Percentiles rank a stretch among this genome's conserved stretches.
phyloP scores from a whole-genome alignment of 2,329 filamentous ascomycete genomes.

The Monosporascus sp. region DNA sequence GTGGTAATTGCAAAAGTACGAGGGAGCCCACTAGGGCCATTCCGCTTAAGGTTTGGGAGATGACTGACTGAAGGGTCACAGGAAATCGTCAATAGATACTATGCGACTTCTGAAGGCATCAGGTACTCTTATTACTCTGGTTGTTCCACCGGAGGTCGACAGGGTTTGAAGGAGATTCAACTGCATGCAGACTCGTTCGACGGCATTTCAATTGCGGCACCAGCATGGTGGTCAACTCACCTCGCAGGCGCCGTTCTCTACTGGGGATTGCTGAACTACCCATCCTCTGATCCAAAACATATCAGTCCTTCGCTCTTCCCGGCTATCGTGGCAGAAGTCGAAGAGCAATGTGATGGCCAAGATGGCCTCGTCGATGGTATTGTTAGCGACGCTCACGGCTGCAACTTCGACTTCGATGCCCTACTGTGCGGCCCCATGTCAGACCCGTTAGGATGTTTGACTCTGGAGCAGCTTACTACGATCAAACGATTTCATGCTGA shows the following conservation, averaged over 20 bases:
- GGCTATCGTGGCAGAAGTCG: slow-evolving; percentile 34
- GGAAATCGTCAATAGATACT: slow-evolving; percentile 44
- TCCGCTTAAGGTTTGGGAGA: too few species aligned
- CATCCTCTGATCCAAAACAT: slow-evolving; percentile 33
- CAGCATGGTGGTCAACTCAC: slow-evolving; percentile 47
- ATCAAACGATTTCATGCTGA: slow-evolving; percentile 23
- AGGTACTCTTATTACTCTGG: slow-evolving; percentile 51
- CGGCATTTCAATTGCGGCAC: slow-evolving; percentile 47
- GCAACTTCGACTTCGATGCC: slow-evolving; percentile 32
- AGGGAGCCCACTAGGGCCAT: too few species aligned
- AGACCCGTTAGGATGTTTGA: slow-evolving; percentile 31
- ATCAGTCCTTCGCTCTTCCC: slow-evolving; percentile 36
- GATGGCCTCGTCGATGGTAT: slow-evolving; percentile 39
- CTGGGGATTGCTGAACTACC: slow-evolving; percentile 39
- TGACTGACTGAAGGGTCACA: slow-evolving; percentile 21
- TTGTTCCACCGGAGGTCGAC: slow-evolving; percentile 56
- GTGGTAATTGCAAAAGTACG: slow-evolving; percentile 39
- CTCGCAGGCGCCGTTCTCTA: slow-evolving; percentile 32
- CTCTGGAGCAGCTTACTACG: slow-evolving; percentile 32
- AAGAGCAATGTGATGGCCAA: slow-evolving; percentile 38
- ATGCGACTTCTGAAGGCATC: slow-evolving; percentile 30
- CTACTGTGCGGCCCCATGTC: slow-evolving; percentile 27
- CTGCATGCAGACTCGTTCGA: slow-evolving; percentile 52
- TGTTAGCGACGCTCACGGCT: slow-evolving; percentile 35
- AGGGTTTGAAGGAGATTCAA: slow-evolving; percentile 52